These are phyloP conservation scores for Parastagonospora nodorum DNA, from an alignment of 2,329 filamentous ascomycete species.

Conservation along the genomic window DNA sequence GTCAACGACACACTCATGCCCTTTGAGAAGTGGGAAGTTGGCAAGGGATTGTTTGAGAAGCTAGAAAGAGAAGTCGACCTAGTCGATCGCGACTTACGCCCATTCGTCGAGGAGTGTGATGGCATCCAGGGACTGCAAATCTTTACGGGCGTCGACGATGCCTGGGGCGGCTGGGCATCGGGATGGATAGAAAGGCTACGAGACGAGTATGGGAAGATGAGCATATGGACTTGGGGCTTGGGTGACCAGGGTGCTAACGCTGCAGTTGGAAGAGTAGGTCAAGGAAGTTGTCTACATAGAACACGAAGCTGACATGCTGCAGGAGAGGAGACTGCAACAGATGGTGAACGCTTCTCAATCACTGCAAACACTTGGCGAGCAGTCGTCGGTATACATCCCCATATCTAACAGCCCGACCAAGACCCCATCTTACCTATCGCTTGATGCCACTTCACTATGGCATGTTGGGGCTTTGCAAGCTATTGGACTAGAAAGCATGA, in stretches of 20 bases:
- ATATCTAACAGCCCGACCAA: conserved; percentile 63
- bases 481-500: conserved; percentile 77
- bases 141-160: conserved; percentile 58
- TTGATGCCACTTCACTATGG: conserved; percentile 74
- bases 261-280: conserved; percentile 49
- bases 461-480: conserved; percentile 77
- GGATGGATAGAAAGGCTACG: conserved; percentile 67
- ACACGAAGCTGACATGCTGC: conserved; percentile 14
- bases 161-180: conserved; percentile 55
- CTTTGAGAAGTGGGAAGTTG: conserved; percentile 69
- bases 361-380: conserved; percentile 68
- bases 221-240: conserved; percentile 85
- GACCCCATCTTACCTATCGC: conserved; percentile 61
- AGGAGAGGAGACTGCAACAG: conserved; percentile 68
- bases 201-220: conserved; percentile 89
- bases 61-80: conserved; percentile 69
- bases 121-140: conserved; percentile 84
- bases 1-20: conserved; percentile 79
- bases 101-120: conserved; percentile 92
- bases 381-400: conserved; percentile 79
- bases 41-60: conserved; percentile 47
- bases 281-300: no score
- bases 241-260: conserved; percentile 60
- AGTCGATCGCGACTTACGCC: conserved; percentile 83
- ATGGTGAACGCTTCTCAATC: conserved; percentile 76